Percentiles rank a stretch among this genome's conserved stretches.
These are phyloP conservation scores for Mycosphaerelloides madeirae DNA, from an alignment of 2,329 filamentous ascomycete genomes.

Conservation along the genomic window DNA sequence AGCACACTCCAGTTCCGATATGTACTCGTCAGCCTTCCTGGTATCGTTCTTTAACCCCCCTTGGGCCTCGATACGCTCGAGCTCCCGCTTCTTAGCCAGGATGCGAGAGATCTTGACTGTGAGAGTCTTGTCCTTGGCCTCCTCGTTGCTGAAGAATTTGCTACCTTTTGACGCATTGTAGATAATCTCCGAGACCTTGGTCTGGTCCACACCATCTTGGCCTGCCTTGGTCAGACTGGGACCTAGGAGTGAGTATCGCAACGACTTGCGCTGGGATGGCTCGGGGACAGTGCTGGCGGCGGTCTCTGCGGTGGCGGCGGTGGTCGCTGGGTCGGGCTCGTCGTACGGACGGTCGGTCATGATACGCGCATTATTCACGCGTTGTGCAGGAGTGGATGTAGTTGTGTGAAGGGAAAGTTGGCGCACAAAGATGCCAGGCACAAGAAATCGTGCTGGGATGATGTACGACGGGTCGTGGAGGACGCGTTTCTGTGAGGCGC, in stretches of 20 bases:
- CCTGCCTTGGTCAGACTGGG: slow-evolving; percentile 91
- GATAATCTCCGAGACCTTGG: slow-evolving; percentile 91
- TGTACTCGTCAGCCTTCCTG: slow-evolving; percentile 72
- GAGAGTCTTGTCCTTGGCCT: slow-evolving; percentile 72
- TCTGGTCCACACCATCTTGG: slow-evolving; percentile 88
- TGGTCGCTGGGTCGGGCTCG: too few relatives aligned
- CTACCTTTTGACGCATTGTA: slow-evolving; percentile 95
- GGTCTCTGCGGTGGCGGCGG: not conserved
- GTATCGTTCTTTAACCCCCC: slow-evolving; percentile 61
- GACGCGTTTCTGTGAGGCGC: too few relatives aligned
- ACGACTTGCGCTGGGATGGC: slow-evolving; percentile 52
- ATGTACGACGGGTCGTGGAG: too few relatives aligned
- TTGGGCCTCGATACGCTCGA: slow-evolving; percentile 64
- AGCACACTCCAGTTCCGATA: slow-evolving; percentile 70
- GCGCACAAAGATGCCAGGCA: too few relatives aligned
- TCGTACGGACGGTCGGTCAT: too few relatives aligned
- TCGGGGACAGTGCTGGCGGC: not conserved
- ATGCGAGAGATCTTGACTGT: slow-evolving; percentile 83
- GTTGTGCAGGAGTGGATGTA: too few relatives aligned
- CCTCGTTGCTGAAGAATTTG: slow-evolving; percentile 92
- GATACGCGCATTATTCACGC: too few relatives aligned
- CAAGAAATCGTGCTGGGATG: too few relatives aligned
- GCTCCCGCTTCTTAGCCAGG: slow-evolving; percentile 64
- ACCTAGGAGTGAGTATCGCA: slow-evolving; percentile 86
- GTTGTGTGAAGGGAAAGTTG: too few relatives aligned